These are phyloP conservation scores for Xylaria polymorpha DNA, from an alignment of 2,329 filamentous ascomycete genomes.

Conservation along the genomic window DNA sequence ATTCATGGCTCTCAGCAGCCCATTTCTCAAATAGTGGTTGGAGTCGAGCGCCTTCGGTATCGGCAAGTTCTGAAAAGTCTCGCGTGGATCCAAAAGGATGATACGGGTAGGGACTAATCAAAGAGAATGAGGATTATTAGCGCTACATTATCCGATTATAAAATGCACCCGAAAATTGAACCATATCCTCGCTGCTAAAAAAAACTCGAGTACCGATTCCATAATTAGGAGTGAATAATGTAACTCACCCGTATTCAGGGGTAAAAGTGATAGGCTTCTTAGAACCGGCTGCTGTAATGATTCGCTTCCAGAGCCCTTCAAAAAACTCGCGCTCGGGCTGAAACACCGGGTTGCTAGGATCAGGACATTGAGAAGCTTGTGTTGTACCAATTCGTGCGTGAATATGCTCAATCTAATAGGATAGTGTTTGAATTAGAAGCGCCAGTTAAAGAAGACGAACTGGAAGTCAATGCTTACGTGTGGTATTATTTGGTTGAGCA, in stretches of 20 bases:
- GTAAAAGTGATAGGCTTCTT: not conserved
- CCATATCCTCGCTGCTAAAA: not conserved
- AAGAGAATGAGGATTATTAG: not conserved
- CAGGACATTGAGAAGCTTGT: not conserved
- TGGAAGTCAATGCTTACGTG: too few relatives aligned
- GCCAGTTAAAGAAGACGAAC: too few relatives aligned
- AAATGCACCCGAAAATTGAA: not conserved
- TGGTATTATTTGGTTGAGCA: too few relatives aligned
- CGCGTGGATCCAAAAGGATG: not conserved
- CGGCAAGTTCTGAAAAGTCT: not conserved
- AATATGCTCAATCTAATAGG: not conserved
- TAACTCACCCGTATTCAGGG: not conserved
- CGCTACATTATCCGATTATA: not conserved
- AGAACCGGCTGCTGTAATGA: not conserved
- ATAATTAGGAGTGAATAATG: not conserved
- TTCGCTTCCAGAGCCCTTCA: not conserved
- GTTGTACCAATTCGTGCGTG: not conserved
- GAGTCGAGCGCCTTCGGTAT: not conserved
- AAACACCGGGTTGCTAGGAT: not conserved
- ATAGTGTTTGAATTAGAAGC: too few relatives aligned
- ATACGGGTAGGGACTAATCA: not conserved
- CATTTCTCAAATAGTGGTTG: not conserved
- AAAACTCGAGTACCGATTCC: not conserved
- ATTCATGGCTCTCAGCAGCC: not conserved
- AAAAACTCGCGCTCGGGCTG: not conserved